Base-by-base conservation (phyloP, 2,329 filamentous ascomycete species). In the Colletotrichum incanum region DNA sequence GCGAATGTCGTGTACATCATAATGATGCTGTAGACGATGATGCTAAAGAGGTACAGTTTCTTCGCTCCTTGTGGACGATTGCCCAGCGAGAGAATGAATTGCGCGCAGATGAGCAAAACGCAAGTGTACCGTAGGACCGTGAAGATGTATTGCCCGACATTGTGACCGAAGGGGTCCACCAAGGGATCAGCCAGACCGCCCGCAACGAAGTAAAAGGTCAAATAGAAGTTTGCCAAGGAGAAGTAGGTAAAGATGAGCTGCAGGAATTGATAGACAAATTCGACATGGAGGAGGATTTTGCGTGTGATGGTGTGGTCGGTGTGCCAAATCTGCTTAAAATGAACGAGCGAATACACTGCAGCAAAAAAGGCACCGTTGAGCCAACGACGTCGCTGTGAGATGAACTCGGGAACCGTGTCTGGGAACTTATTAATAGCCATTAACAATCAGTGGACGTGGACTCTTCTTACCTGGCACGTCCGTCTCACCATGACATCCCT, bases 311-410 rank as follows among this genome's bases (percentile, higher is more conserved):
- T 96, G 82, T 99, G 96, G 80, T 98, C 96, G 0, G 96, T 99
- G 31, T 85, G 84, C 93, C 96, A 97, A 78, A 99, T 92, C 83
- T 99, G 97, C 76, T 90, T 92, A 82, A 96, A 98, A 83, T 99
- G 96, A 52, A 98, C 93, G 3, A 98, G 90, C 1, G 96, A 98
- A 86, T 98, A 99, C 64, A 98, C 95, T 54, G 96, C 96, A 0
- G 96, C 97, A 81, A 99, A 99, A 86, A 99, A 99, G 76, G 96
- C 96, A 79, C 96, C 96, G 81, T 99, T 99, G 74, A 99, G 91
- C 96, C 96, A 99, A 82, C 96, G 91, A 80, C 96, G 91, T 79
- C 96, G 93, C 80, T 99, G 96, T 0, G 95, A 98, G 78, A 99
- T 95, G 79, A 99, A 99, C 78, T 99, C 96, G 1, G 97, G 95